Base-by-base conservation (phyloP, 305 asterid genomes). In the Fraxinus velutina region DNA sequence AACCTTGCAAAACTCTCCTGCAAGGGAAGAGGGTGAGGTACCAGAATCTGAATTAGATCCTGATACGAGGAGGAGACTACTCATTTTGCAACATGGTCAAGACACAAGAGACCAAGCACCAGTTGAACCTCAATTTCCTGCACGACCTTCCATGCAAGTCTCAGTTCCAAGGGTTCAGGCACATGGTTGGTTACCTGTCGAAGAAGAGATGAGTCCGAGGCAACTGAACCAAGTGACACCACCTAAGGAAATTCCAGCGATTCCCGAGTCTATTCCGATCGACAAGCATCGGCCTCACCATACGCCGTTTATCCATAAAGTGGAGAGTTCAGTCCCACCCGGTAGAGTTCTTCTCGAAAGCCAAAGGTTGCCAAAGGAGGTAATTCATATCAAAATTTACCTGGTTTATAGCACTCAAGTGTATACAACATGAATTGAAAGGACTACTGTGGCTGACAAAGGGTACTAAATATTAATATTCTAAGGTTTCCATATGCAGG, bases 31-130 rank as follows among this genome's bases (percentile, higher is more conserved):
- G 86, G 99, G 99, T 44, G 99, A 96, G 89, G 97, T 96, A 34
- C 97, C 97, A 19, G 99, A 96, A 87, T 96, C 98, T 86, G 99
- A 96, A 89, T 80, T 96, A 82, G 98, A 96, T 91, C 99, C 98
- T 12, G 99, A 96, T 84, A 96, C 98, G 57, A 96, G 99, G 90
- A 91, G 99, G 90, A 92, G 99, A 83, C 89, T 96, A 80, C 92
- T 96, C 76, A 96, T 96, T 85, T 90, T 92, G 90, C 99, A 96
- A 83, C 99, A 96, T 79, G 99, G 99, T 81, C 95, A 88, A 85
- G 98, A 96, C 88, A 85, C 88, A 78, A 93, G 98, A 86, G 99
- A 92, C 81, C 94, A 81, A 29, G 87, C 90, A 78, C 89, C 93
- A 44, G 84, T 86, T 88, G 98, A 93, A 88, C 85, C 95, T 36